Conservation (phyloP, 768 basidiomycete genomes). For the Suillus hirtellus region DNA sequence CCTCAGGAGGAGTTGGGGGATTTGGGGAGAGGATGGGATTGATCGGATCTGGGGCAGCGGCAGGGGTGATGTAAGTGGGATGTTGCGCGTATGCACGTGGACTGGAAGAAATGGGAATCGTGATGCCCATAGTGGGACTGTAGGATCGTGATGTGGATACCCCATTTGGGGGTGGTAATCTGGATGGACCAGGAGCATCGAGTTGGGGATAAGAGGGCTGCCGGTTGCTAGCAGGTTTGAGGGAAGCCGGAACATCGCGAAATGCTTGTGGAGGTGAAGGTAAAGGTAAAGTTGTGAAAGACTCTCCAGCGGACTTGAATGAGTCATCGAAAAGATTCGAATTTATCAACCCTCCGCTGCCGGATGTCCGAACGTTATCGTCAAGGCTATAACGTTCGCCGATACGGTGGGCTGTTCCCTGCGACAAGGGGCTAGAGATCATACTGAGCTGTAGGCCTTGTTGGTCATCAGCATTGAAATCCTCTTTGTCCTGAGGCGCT, state of each 20-base stretch:
- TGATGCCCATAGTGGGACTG: conserved; percentile 37
- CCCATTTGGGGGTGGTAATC: conserved; percentile 51
- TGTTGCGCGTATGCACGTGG: conserved; percentile 71
- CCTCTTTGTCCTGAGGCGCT: conserved; percentile 24
- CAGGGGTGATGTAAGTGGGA: conserved; percentile 72
- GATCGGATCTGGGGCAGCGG: conserved; percentile 52
- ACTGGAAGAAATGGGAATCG: conserved; percentile 64
- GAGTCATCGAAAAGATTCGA: conserved; percentile 30
- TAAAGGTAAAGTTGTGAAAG: conserved; percentile 23
- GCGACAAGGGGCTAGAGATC: conserved; percentile 47
- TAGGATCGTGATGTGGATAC: conserved; percentile 60
- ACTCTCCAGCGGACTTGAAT: conserved; percentile 33
- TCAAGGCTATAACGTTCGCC: conserved; percentile 56
- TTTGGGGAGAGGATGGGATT: conserved; percentile 63
- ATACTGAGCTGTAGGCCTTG: conserved; percentile 39
- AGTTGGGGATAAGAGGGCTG: conserved; percentile 46
- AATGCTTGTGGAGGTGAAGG: conserved; percentile 22
- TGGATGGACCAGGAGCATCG: conserved; percentile 35
- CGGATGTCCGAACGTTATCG: conserved; percentile 31
- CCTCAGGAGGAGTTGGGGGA: conserved; percentile 59
- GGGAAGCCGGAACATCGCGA: conserved; percentile 31
- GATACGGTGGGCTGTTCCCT: conserved; percentile 45
- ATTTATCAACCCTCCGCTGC: conserved; percentile 26
- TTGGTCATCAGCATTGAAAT: conserved; percentile 22
- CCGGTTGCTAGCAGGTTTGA: conserved; percentile 44